Conservation (phyloP, 306 rosid genomes). For the Citrullus amarus region DNA sequence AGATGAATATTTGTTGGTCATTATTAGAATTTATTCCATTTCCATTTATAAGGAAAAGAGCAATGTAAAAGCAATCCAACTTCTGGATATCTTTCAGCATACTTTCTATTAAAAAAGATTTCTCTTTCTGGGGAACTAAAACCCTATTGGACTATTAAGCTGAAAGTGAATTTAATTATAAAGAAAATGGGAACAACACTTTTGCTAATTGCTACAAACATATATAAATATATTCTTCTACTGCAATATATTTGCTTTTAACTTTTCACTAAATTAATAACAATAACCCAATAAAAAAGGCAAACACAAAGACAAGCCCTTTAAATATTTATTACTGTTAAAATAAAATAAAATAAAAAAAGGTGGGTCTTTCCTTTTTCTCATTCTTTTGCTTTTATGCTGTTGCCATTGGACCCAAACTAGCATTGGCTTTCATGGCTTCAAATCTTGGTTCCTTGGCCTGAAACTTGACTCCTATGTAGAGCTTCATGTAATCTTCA, state of each 20-base stretch:
- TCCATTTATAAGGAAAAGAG: background rate
- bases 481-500: constrained; percentile 88
- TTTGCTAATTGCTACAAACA: background rate
- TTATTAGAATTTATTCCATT: background rate
- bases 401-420: constrained; percentile 47
- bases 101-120: background rate
- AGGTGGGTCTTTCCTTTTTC: background rate
- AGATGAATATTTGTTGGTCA: too few species aligned
- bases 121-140: background rate
- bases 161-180: background rate
- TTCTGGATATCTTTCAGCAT: background rate
- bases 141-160: background rate
- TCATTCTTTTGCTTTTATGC: constrained; percentile 17
- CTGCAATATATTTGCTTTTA: background rate
- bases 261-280: background rate
- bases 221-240: background rate
- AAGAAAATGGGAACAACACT: background rate
- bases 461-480: constrained; percentile 54
- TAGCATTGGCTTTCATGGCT: constrained; percentile 52
- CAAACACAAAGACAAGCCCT: background rate
- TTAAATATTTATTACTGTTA: background rate
- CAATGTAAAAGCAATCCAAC: background rate
- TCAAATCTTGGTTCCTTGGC: constrained; percentile 93
- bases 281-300: background rate
- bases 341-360: background rate